Evolutionary conservation across 2,329 filamentous ascomycete genomes (phyloP).

Genomic region (Aspergillus luchuensis): DNA sequence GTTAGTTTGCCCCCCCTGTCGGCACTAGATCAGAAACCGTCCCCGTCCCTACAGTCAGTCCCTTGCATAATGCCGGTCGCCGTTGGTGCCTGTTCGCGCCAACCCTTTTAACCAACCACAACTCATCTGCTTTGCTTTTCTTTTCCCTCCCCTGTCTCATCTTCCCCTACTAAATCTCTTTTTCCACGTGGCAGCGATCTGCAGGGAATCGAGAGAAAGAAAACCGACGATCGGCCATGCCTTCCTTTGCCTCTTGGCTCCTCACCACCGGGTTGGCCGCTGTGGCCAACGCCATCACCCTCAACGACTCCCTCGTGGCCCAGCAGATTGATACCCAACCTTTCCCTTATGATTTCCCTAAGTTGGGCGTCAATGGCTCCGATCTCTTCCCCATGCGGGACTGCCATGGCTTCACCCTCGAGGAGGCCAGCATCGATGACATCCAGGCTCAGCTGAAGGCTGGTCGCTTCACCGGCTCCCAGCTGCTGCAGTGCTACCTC

Average conservation of each 20-base stretch:
- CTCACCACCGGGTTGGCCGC: slow-evolving; percentile 24
- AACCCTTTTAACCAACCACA: not conserved
- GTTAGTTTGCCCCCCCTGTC: no score
- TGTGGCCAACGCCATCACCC: slow-evolving; percentile 12
- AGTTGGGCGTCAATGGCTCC: slow-evolving; percentile 34
- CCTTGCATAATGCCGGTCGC: no score
- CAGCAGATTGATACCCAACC: slow-evolving; percentile 38
- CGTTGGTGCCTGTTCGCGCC: not conserved
- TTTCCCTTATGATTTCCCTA: slow-evolving; percentile 42
- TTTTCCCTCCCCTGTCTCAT: not conserved
- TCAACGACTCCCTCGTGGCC: slow-evolving; percentile 30
- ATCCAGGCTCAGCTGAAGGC: slow-evolving; percentile 61
- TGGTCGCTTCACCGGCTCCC: slow-evolving; percentile 59
- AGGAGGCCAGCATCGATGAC: slow-evolving; percentile 70
- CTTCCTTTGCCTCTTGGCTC: slow-evolving; percentile 10
- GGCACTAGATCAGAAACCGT: no score
- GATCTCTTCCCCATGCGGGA: slow-evolving; percentile 62
- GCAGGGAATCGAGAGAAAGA: not conserved
- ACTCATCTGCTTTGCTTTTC: not conserved
- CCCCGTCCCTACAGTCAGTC: no score
- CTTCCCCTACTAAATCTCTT: not conserved
- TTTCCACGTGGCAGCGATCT: slow-evolving; percentile 4
- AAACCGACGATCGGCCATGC: not conserved
- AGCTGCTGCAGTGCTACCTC: slow-evolving; percentile 65
- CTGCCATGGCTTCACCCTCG: slow-evolving; percentile 63